A percentile compares a stretch with the other conserved stretches of the same genome.
Conservation (phyloP, 345 rosid genomes). For the Tarenaya hassleriana region DNA sequence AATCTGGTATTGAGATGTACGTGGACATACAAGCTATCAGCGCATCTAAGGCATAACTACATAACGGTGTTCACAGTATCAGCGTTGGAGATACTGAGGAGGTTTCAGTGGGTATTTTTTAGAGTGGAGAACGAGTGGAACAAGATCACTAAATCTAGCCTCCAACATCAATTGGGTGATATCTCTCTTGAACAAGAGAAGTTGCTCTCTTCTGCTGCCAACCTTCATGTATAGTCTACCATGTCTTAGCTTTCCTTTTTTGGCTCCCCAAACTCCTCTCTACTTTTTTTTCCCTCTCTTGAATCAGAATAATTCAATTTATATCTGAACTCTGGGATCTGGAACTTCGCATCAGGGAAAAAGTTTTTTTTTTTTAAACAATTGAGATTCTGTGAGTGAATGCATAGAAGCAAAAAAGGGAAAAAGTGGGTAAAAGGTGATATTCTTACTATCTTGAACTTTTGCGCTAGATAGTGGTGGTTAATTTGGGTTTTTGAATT, state of each 20-base stretch:
- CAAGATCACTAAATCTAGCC: slow-evolving; percentile 63
- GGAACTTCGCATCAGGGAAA: too few relatives aligned
- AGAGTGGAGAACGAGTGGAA: slow-evolving; percentile 99
- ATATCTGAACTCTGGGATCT: too few relatives aligned
- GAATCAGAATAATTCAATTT: too few relatives aligned
- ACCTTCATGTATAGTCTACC: slow-evolving; percentile 48
- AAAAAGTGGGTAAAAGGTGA: too few relatives aligned
- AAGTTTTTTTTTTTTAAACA: too few relatives aligned
- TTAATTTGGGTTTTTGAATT: too few relatives aligned
- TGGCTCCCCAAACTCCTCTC: neutral
- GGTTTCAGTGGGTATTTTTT: slow-evolving; percentile 93
- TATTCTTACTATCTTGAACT: too few relatives aligned
- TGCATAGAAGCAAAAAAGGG: too few relatives aligned
- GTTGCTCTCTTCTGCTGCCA: slow-evolving; percentile 49
- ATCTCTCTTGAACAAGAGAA: slow-evolving; percentile 61
- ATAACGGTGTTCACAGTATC: slow-evolving; percentile 59
- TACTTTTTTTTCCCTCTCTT: too few relatives aligned
- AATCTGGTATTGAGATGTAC: slow-evolving; percentile 82
- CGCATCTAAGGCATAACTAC: slow-evolving; percentile 91
- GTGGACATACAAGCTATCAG: slow-evolving; percentile 94
- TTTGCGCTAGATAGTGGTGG: too few relatives aligned
- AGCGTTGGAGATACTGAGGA: slow-evolving; percentile 68
- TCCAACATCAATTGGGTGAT: slow-evolving; percentile 49
- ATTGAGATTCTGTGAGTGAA: too few relatives aligned
- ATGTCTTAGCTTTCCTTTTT: neutral